Evolutionary conservation across 2,329 filamentous ascomycete genomes (phyloP), one percentile per base, ranked within the genome.

Genomic region (Emmonsiellopsis sp.): DNA sequence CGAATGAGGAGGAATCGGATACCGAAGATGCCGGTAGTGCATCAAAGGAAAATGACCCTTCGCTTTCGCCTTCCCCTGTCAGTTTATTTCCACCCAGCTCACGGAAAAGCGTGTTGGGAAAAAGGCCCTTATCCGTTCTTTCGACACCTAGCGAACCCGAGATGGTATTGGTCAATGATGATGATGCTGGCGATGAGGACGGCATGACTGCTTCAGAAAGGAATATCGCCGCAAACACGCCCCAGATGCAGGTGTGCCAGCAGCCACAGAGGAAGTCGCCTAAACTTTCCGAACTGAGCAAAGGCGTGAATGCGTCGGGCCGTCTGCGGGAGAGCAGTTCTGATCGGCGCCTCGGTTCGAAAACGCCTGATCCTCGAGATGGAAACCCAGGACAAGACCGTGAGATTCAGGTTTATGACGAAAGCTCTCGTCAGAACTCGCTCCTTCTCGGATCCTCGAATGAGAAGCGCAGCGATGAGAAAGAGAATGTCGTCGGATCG

Each of bases 31-130:
- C 65, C 34, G 57, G 61, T 7, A 68, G 66, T 44, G 67, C 66
- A 48, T 71, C 69, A 52, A 78, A 79, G 65, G 77, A 79, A 62
- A 79, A 79, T 55, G 70, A 77, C 54, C 69, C 71, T 7, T 69
- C 68, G 1, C 61, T 71, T 16, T 74, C 73, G 6, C 67, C 66
- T 2, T 62, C 65, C 2, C 70, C 70, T 2, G 62, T 70, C 9
- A 68, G 63, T 51, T 53, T 65, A 10, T 56, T 64, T 11, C 64
- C 70, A n/a, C 65, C 67, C n/a, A 68, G 62, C 46, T 65, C 68
- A 10, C 63, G 67, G 41, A 69, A 69, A 48, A 69, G 62, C 50
- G 60, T 63, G 5, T 64, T 67, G 26, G 67, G 67, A 3, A 76
- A 76, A 60, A 66, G 73, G 1, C 71, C 74, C 0, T 63, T 76